Percentiles rank a stretch among this genome's conserved stretches.
Evolutionary conservation across 495 filamentous ascomycete genomes (phyloP).

Genomic region (Neurospora sp.): DNA sequence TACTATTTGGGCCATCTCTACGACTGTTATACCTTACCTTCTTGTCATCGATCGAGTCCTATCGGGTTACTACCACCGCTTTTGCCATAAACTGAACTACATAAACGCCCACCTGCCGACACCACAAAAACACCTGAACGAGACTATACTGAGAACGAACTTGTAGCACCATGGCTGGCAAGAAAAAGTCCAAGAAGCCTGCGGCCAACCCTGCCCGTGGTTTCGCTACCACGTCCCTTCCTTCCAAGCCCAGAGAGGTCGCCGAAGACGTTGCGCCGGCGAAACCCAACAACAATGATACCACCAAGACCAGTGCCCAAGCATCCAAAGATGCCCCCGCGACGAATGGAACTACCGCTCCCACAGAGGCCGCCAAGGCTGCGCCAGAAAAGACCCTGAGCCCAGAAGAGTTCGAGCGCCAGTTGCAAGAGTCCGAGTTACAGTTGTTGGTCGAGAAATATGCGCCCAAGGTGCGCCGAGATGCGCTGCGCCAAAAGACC

Average conservation of each 20-base stretch:
- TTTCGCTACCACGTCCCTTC: slow-evolving; percentile 83
- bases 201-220: slow-evolving; percentile 75
- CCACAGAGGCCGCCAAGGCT: slow-evolving; percentile 28
- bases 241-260: slow-evolving; percentile 48
- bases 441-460: slow-evolving; percentile 76
- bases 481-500: slow-evolving; percentile 55
- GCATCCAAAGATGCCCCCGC: slow-evolving; percentile 25
- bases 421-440: slow-evolving; percentile 72
- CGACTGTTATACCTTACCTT: background rate
- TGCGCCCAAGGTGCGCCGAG: slow-evolving; percentile 55
- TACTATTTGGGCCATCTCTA: background rate
- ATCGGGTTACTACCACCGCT: background rate
- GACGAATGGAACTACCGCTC: slow-evolving; percentile 17
- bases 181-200: slow-evolving; percentile 84
- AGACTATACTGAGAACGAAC: background rate
- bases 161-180: slow-evolving; percentile 53
- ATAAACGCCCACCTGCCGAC: background rate
- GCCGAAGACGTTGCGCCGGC: slow-evolving; percentile 21
- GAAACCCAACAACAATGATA: slow-evolving; percentile 5
- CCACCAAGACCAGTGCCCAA: slow-evolving; percentile 20
- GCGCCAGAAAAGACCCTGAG: slow-evolving; percentile 45
- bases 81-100: background rate
- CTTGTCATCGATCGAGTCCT: background rate
- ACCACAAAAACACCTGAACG: background rate
- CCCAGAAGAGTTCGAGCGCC: slow-evolving; percentile 75